Percentiles rank a stretch among this genome's conserved stretches.
Conservation (phyloP, 345 rosid genomes). For the sweet orange (Citrus sinensis) region DNA sequence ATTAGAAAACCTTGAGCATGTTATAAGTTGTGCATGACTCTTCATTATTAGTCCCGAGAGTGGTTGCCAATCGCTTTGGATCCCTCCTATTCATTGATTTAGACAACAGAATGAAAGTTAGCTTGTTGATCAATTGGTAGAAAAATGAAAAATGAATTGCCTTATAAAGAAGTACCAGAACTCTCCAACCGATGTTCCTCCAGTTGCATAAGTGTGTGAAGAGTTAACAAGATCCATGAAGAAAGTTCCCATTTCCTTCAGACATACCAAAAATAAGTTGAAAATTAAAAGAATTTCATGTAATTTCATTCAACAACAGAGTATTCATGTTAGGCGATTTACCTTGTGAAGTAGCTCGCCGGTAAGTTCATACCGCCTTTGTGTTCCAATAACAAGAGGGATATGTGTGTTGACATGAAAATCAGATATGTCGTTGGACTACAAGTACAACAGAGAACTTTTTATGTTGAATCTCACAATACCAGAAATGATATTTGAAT, state of each 20-base stretch:
- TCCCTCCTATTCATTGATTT: constrained; percentile 29
- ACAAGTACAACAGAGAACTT: neutral
- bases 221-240: constrained; percentile 84
- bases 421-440: constrained; percentile 50
- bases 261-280: neutral
- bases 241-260: constrained; percentile 46
- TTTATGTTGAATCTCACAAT: neutral
- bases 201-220: constrained; percentile 86
- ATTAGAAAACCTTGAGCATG: constrained; percentile 25
- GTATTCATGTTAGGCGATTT: neutral
- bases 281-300: neutral
- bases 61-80: constrained; percentile 48
- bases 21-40: constrained; percentile 60
- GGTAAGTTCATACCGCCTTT: constrained; percentile 54
- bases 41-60: constrained; percentile 34
- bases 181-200: constrained; percentile 76
- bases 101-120: neutral
- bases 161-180: constrained; percentile 54
- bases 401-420: constrained; percentile 55
- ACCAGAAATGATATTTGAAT: neutral
- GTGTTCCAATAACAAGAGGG: constrained; percentile 47
- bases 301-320: no score
- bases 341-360: constrained; percentile 51
- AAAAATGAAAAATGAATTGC: neutral
- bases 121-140: neutral